Evolutionary conservation across 2,329 filamentous ascomycete genomes (phyloP).

Genomic region (Rutstroemia sp.): DNA sequence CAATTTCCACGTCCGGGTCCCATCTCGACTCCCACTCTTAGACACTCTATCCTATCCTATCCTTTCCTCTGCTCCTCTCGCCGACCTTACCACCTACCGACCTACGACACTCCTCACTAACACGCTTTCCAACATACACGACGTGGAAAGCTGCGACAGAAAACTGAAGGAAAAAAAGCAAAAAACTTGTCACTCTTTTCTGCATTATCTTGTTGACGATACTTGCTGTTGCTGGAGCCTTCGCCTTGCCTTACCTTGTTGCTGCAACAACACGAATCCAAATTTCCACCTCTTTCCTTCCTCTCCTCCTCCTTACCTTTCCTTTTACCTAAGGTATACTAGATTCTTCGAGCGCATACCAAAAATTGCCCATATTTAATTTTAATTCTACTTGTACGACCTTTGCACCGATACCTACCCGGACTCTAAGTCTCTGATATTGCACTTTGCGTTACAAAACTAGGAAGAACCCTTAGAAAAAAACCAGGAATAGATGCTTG

Average conservation of each 20-base stretch:
- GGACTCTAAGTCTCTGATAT: background rate
- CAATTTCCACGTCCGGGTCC: too few species aligned
- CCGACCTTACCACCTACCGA: too few species aligned
- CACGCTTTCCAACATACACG: too few species aligned
- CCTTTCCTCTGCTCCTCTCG: too few species aligned
- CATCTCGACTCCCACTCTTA: too few species aligned
- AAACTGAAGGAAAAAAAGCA: too few species aligned
- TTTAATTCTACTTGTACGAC: background rate
- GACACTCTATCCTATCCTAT: too few species aligned
- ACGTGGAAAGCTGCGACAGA: too few species aligned
- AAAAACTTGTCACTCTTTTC: too few species aligned
- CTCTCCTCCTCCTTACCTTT: background rate
- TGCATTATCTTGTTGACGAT: background rate
- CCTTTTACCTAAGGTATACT: background rate
- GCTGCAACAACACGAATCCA: background rate
- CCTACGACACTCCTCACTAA: too few species aligned
- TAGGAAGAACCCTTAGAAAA: constrained; percentile 10
- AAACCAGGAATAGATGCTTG: constrained; percentile 7
- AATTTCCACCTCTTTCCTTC: background rate
- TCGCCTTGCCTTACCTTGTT: background rate
- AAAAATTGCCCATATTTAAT: background rate
- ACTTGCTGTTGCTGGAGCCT: background rate
- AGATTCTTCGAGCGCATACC: background rate
- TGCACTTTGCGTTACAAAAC: constrained; percentile 1
- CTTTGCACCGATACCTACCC: background rate